phyloP scores from a whole-genome alignment of 2,329 filamentous ascomycete genomes.

The Gyromitra esculenta region DNA sequence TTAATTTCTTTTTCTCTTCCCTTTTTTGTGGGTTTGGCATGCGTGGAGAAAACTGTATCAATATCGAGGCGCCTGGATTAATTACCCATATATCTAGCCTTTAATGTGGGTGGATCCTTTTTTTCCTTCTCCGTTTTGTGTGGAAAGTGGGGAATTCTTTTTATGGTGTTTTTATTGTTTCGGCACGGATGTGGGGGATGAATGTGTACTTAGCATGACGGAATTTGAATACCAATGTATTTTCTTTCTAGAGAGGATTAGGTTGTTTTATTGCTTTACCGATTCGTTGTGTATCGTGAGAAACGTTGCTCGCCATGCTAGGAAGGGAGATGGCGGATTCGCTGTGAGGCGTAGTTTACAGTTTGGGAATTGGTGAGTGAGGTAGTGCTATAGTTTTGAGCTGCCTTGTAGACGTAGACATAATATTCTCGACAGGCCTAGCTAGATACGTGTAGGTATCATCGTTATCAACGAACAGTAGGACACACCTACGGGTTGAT shows the following conservation, averaged over 20 bases:
- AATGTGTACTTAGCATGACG: neutral
- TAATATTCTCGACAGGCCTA: too few relatives aligned
- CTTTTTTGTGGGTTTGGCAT: neutral
- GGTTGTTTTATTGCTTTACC: neutral
- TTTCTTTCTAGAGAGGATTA: neutral
- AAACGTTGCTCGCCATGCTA: too few relatives aligned
- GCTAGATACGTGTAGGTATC: too few relatives aligned
- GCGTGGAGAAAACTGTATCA: neutral
- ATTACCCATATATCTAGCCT: neutral
- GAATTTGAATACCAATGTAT: neutral
- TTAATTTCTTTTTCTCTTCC: neutral
- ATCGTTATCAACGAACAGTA: too few relatives aligned
- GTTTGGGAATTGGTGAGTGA: too few relatives aligned
- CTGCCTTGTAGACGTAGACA: too few relatives aligned
- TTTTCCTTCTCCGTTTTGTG: neutral
- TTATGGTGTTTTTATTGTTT: constrained; percentile 9
- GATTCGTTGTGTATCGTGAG: too few relatives aligned
- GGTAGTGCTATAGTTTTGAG: too few relatives aligned
- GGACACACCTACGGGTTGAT: too few relatives aligned
- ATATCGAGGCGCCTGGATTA: constrained; percentile 1
- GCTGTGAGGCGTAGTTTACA: too few relatives aligned
- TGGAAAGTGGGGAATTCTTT: neutral
- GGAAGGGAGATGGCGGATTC: too few relatives aligned
- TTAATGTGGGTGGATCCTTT: neutral
- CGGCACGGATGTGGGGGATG: neutral